Evolutionary conservation across 1,284 basidiomycete species (phyloP), one percentile per base, ranked within the genome.

Genomic region (Sporisorium scitamineum): DNA sequence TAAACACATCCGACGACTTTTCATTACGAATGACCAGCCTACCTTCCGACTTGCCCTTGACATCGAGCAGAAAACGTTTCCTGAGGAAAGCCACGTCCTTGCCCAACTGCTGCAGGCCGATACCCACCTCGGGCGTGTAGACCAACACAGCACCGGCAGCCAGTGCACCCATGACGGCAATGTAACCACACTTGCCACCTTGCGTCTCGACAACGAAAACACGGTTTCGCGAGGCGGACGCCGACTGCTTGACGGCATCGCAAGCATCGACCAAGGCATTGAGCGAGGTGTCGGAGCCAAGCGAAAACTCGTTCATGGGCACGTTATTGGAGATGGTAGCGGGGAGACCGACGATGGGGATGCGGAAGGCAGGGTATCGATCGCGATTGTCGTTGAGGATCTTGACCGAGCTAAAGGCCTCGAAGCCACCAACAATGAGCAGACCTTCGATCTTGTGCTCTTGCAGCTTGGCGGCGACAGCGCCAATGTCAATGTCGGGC

Each of bases 181-280:
- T 91, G 86, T 97, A 98, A 11, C 97, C 96, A 85, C 94, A 97
- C 87, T 92, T 92, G 37, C 96, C 96, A 61, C 97, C 96, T 86
- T 99, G 97, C 0, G 95, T 97, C 87, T 99, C 95, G 27, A 99
- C 94, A 2, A 99, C 93, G 85, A 99, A 99, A 60, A 97, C 95
- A 52, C 96, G 88, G 86, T 98, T 96, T 75, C 96, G 88, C 80
- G 93, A 95, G 7, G 96, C 96, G 55, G 93, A 93, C 6, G 97
- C 96, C 81, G 93, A 95, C 88, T 99, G 97, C 88, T 95, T 97
- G 87, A 99, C 97, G 32, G 95, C 92, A 87, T 99, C 97, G 84
- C 95, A 98, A 3, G 97, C 95, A 70, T 94, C 92, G 41, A 98
- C 94, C n/a, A 99, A 89, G 2, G 95, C 94, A 84, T 98, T 98